Percentiles rank a stretch among this genome's conserved stretches.
phyloP scores from a whole-genome alignment of 176 grass and related monocot genomes.

The maize (Zea mays) region DNA sequence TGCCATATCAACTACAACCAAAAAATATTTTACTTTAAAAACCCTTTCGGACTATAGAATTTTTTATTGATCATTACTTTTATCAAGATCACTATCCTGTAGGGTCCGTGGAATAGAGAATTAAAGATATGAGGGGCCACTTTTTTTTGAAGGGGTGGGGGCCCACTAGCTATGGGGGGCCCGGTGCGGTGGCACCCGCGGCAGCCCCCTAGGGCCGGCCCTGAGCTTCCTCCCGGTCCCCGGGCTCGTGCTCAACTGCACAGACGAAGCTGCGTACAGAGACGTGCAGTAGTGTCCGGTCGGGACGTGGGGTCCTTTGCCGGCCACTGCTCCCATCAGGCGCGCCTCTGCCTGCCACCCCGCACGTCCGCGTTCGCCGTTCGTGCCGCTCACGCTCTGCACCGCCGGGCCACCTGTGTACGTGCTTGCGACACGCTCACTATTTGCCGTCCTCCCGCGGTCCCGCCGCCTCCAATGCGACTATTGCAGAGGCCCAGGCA shows the following conservation, averaged over 20 bases:
- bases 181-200: too few relatives aligned
- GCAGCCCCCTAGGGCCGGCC: too few relatives aligned
- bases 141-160: too few relatives aligned
- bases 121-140: too few relatives aligned
- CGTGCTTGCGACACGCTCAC: conserved; percentile 14
- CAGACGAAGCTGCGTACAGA: not conserved
- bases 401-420: not conserved
- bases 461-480: not conserved
- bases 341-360: not conserved
- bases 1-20: too few relatives aligned
- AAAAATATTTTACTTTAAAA: too few relatives aligned
- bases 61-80: too few relatives aligned
- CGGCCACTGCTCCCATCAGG: conserved; percentile 19
- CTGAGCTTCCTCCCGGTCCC: too few relatives aligned
- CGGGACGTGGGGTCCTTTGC: conserved; percentile 9
- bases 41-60: too few relatives aligned
- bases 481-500: not conserved
- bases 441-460: not conserved
- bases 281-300: not conserved
- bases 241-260: conserved; percentile 2
- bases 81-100: too few relatives aligned
- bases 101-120: too few relatives aligned
- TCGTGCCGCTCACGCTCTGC: not conserved
- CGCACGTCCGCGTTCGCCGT: conserved; percentile 17
- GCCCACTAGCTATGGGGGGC: too few relatives aligned